Evolutionary conservation across 805 yeast species (phyloP), one percentile per base, ranked within the genome.

Genomic region (Yarrowia sp.): DNA sequence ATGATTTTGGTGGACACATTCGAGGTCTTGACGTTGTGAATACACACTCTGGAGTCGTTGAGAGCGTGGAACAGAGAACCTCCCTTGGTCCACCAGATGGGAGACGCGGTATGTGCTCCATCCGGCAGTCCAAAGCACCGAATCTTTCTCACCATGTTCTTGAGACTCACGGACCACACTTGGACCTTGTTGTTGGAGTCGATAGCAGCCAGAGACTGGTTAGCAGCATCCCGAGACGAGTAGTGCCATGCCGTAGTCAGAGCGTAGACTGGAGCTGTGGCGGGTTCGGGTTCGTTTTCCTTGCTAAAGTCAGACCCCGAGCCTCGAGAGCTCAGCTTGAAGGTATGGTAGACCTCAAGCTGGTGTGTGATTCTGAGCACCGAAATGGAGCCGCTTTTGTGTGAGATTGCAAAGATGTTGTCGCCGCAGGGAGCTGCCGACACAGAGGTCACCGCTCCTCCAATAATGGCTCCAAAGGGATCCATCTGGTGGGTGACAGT

Each of bases 401-500:
- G 55, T 4, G 69, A 40, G 15, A 68, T 61, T 1, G 70, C 70
- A 43, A 64, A 68, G 19, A 68, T 52, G 26, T 67, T 59, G 38
- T 68, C 64, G 8, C 70, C 70, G 19, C 69, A 68, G 5, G 70
- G 70, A n/a, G 70, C 69, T 2, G 70, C 64, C 8, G 69, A 45
- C 1, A 68, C 43, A 3, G 55, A 63, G 11, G 69, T 64, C 7
- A 68, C 48, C 0, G 70, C 46, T 1, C 67, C 67, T 12, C 67
- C 67, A 4, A 63, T 22, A 1, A 48, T 48, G 32, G 67, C 67
- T 9, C 56, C 67, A 38, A 63, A 63, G 8, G 67, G 55, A 16
- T 49, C 40, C 52, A 63, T 36, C 26, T 38, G 46, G n/a, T 48
- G 38, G 2, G 67, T 48, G 11, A 36, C 22, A 1, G 56, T 38